These are phyloP conservation scores for Zygosaccharomyces bisporus DNA, from an alignment of 805 yeast genomes.

Conservation along the genomic window DNA sequence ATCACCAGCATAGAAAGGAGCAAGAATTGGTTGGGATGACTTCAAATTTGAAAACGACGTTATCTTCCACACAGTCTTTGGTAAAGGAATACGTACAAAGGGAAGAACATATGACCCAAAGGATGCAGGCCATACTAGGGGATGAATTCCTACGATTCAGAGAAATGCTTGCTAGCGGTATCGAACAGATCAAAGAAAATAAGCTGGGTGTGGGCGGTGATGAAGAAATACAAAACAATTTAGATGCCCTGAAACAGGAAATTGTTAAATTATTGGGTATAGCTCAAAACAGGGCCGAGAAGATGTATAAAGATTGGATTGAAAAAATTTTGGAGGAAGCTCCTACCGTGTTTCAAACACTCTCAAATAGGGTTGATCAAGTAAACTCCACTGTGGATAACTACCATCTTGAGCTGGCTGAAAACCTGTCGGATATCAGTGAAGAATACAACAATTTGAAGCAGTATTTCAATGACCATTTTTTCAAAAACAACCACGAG, in stretches of 20 bases:
- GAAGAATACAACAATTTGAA: conserved; percentile 34
- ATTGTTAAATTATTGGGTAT: conserved; percentile 16
- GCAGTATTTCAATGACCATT: conserved; percentile 30
- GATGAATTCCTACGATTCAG: conserved; percentile 23
- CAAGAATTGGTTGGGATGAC: conserved; percentile 25
- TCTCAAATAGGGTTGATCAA: conserved; percentile 20
- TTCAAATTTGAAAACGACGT: conserved; percentile 20
- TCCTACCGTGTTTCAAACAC: conserved; percentile 22
- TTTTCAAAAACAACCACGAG: conserved; percentile 31
- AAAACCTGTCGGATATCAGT: conserved; percentile 31
- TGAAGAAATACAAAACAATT: conserved; percentile 17
- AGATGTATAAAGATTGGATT: conserved; percentile 25
- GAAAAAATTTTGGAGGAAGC: conserved; percentile 23
- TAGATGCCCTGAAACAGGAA: conserved; percentile 22
- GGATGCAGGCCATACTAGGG: conserved; percentile 24
- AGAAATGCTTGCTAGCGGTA: conserved; percentile 17
- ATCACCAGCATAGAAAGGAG: conserved; percentile 28
- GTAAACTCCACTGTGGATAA: conserved; percentile 19
- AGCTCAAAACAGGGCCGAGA: conserved; percentile 21
- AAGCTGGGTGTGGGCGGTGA: conserved; percentile 2
- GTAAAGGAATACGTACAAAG: conserved; percentile 23
- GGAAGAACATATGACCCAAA: conserved; percentile 20
- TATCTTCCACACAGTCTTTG: conserved; percentile 21
- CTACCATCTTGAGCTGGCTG: conserved; percentile 24
- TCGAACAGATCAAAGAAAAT: conserved; percentile 17